phyloP scores from a whole-genome alignment of 2,329 filamentous ascomycete genomes.

The Talaromyces sp. region DNA sequence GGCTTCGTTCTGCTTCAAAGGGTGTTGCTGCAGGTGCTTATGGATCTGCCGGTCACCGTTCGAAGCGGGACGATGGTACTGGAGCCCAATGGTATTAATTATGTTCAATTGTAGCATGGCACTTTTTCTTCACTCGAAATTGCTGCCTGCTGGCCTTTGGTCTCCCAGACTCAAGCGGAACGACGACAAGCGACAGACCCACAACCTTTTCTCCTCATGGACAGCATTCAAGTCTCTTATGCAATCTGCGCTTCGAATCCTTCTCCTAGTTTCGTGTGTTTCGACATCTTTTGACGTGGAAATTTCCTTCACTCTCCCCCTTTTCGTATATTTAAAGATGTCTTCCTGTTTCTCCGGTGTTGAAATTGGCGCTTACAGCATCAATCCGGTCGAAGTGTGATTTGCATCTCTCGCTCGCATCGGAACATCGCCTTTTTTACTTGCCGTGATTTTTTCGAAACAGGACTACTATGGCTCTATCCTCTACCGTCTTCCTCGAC shows the following conservation, averaged over 20 bases:
- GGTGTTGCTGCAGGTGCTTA: slow-evolving; percentile 51
- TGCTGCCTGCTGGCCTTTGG: slow-evolving; percentile 15
- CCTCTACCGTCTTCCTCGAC: slow-evolving; percentile 7
- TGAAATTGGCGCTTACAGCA: background rate
- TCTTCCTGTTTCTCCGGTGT: background rate
- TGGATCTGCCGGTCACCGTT: slow-evolving; percentile 44
- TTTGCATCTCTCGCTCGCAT: background rate
- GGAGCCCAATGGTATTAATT: slow-evolving; percentile 42
- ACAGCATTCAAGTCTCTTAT: slow-evolving; percentile 23
- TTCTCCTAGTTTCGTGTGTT: slow-evolving; percentile 11
- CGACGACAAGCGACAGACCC: slow-evolving; percentile 25
- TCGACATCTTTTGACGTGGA: slow-evolving; percentile 22
- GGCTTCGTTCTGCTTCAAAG: slow-evolving; percentile 78
- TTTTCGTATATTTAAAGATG: slow-evolving; percentile 1
- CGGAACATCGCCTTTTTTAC: background rate
- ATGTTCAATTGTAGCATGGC: slow-evolving; percentile 14
- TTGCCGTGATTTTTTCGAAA: slow-evolving; percentile 5
- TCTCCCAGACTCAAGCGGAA: slow-evolving; percentile 23
- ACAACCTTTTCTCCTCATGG: slow-evolving; percentile 22
- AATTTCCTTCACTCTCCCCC: background rate
- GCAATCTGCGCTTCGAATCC: slow-evolving; percentile 22
- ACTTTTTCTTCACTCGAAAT: slow-evolving; percentile 12
- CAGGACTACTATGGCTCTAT: slow-evolving; percentile 9
- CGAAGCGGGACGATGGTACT: slow-evolving; percentile 50
- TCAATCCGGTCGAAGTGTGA: background rate